These are phyloP conservation scores for Syzygium oleosum DNA, from an alignment of 345 rosid species.

Conservation along the genomic window DNA sequence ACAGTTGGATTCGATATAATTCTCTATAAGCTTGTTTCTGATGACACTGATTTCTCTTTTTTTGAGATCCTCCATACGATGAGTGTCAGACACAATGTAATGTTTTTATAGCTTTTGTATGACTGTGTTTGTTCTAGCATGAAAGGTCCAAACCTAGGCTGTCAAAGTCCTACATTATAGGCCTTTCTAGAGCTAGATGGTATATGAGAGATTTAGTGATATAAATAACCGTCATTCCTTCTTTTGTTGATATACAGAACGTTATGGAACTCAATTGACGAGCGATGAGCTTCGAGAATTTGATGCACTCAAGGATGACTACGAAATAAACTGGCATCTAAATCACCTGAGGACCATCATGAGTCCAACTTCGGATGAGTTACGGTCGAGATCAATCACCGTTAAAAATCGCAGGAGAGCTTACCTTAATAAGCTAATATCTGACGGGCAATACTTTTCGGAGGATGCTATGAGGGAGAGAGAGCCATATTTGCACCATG, in stretches of 20 bases:
- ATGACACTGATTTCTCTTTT: not conserved
- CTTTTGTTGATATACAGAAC: slow-evolving; percentile 28
- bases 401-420: slow-evolving; percentile 87
- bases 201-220: not conserved
- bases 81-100: not conserved
- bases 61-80: not conserved
- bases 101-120: not conserved
- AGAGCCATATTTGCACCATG: slow-evolving; percentile 92
- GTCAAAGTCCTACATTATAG: not conserved
- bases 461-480: slow-evolving; percentile 98
- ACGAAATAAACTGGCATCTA: slow-evolving; percentile 82
- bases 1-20: not conserved
- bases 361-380: slow-evolving; percentile 58
- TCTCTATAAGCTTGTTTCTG: not conserved
- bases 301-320: slow-evolving; percentile 49
- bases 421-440: slow-evolving; percentile 50
- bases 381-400: slow-evolving; percentile 48
- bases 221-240: not conserved
- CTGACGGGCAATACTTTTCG: slow-evolving; percentile 70
- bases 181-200: not conserved
- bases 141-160: not conserved
- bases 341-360: slow-evolving; percentile 58
- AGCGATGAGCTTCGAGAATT: slow-evolving; percentile 61
- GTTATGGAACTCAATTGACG: slow-evolving; percentile 63
- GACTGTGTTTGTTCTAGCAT: not conserved